These are phyloP conservation scores for Candida montana DNA, from an alignment of 805 yeast species.

Conservation along the genomic window DNA sequence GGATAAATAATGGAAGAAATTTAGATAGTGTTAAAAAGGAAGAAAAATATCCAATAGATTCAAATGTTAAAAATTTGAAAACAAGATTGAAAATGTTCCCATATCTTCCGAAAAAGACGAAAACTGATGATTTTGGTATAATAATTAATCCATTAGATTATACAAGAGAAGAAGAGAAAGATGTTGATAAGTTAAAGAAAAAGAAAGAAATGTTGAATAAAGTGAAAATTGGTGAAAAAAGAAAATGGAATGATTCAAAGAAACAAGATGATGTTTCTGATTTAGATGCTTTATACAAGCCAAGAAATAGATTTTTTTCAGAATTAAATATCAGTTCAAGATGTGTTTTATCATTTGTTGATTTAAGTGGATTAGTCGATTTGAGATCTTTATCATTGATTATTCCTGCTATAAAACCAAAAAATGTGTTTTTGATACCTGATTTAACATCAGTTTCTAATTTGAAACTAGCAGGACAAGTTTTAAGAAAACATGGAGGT, in stretches of 20 bases:
- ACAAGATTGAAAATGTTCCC: slow-evolving; percentile 65
- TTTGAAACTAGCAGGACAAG: slow-evolving; percentile 10
- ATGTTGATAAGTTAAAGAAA: slow-evolving; percentile 26
- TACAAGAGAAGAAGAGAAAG: slow-evolving; percentile 45
- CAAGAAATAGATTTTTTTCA: slow-evolving; percentile 38
- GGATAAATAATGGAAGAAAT: slow-evolving; percentile 13
- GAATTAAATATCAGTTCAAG: slow-evolving; percentile 41
- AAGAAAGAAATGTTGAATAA: slow-evolving; percentile 20
- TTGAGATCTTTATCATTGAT: slow-evolving; percentile 74
- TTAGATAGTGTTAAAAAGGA: slow-evolving; percentile 19
- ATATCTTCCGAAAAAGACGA: slow-evolving; percentile 48
- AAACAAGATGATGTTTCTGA: slow-evolving; percentile 48
- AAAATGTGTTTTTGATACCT: slow-evolving; percentile 55
- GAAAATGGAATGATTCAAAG: slow-evolving; percentile 33
- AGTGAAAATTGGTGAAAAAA: slow-evolving; percentile 29
- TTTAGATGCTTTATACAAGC: slow-evolving; percentile 47
- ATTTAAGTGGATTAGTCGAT: slow-evolving; percentile 80
- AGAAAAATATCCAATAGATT: slow-evolving; percentile 29
- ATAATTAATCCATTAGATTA: slow-evolving; percentile 63
- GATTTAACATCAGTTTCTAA: slow-evolving; percentile 31
- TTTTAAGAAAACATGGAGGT: slow-evolving; percentile 22
- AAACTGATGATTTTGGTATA: slow-evolving; percentile 86
- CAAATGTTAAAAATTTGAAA: slow-evolving; percentile 27
- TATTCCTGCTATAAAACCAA: slow-evolving; percentile 73
- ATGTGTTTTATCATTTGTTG: slow-evolving; percentile 73